Percentiles rank a stretch among this genome's conserved stretches.
Evolutionary conservation across 1,284 basidiomycete species (phyloP).

Genomic region (Polyporus tsugae): DNA sequence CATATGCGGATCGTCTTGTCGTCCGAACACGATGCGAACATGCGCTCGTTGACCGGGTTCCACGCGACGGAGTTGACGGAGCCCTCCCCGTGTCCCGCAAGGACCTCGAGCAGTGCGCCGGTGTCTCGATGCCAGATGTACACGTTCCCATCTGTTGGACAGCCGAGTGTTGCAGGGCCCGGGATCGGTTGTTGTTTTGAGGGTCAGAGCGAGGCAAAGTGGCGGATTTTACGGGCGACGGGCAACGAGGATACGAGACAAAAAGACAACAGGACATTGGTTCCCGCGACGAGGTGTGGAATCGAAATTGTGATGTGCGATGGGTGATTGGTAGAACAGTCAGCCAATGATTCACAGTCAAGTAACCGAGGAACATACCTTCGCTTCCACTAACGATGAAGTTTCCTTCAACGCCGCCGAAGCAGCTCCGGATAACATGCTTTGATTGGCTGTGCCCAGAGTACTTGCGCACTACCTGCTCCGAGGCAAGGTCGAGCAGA

Average conservation of each 20-base stretch:
- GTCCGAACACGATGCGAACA: conserved; percentile 96
- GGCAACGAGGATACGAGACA: background rate
- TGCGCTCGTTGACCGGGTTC: conserved; percentile 87
- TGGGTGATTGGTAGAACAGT: background rate
- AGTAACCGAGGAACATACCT: conserved; percentile 60
- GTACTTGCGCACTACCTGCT: conserved; percentile 79
- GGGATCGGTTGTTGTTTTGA: conserved; percentile 8
- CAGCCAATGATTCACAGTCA: conserved; percentile 5
- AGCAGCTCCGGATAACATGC: conserved; percentile 91
- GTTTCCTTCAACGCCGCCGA: conserved; percentile 91
- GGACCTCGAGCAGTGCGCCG: conserved; percentile 81
- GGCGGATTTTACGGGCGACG: background rate
- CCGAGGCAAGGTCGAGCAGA: conserved; percentile 81
- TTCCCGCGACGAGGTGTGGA: background rate
- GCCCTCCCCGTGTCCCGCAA: conserved; percentile 85
- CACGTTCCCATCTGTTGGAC: conserved; percentile 79
- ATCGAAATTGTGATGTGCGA: background rate
- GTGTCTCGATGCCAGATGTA: conserved; percentile 96
- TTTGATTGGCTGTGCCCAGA: conserved; percentile 83
- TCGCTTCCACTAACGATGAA: conserved; percentile 96
- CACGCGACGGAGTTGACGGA: conserved; percentile 97
- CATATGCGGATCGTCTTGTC: conserved; percentile 87
- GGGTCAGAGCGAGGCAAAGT: background rate
- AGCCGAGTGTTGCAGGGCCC: background rate
- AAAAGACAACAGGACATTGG: background rate